Evolutionary conservation across 768 basidiomycete genomes (phyloP).

Genomic region (Galerina marginata): DNA sequence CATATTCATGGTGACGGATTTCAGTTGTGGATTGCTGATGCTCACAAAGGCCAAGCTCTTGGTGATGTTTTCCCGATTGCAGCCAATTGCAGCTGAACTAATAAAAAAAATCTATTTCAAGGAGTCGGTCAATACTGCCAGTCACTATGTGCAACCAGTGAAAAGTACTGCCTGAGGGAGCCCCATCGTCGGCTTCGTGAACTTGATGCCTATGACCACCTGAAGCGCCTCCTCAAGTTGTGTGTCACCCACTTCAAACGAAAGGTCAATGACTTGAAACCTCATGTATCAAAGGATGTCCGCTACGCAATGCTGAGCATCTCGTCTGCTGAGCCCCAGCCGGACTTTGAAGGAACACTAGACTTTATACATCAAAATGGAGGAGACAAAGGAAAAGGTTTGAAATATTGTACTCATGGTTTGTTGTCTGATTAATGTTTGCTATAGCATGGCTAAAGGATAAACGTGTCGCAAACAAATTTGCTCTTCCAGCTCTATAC

Average conservation of each 20-base stretch:
- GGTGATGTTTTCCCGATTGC: too few species aligned
- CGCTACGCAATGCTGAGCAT: slow-evolving; percentile 29
- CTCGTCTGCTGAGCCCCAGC: slow-evolving; percentile 22
- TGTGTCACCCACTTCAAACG: slow-evolving; percentile 29
- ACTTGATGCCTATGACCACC: slow-evolving; percentile 33
- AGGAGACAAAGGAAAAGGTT: slow-evolving; percentile 27
- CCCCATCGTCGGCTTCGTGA: too few species aligned
- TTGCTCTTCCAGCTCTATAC: slow-evolving; percentile 30
- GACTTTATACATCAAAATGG: slow-evolving; percentile 22
- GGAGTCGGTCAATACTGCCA: too few species aligned
- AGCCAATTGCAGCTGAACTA: too few species aligned
- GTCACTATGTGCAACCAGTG: too few species aligned
- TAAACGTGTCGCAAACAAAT: slow-evolving; percentile 20
- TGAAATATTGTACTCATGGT: neutral
- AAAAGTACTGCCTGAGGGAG: too few species aligned
- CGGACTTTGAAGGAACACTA: slow-evolving; percentile 18
- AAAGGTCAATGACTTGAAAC: slow-evolving; percentile 19
- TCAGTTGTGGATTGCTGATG: too few species aligned
- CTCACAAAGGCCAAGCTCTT: too few species aligned
- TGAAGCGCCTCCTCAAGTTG: slow-evolving; percentile 23
- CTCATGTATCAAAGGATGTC: slow-evolving; percentile 8
- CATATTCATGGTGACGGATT: too few species aligned
- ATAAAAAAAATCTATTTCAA: too few species aligned
- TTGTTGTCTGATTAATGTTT: neutral
- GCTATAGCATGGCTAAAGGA: slow-evolving; percentile 33